Evolutionary conservation across 306 rosid genomes (phyloP), one percentile per base, ranked within the genome.

Genomic region (Dalbergia oliveri): DNA sequence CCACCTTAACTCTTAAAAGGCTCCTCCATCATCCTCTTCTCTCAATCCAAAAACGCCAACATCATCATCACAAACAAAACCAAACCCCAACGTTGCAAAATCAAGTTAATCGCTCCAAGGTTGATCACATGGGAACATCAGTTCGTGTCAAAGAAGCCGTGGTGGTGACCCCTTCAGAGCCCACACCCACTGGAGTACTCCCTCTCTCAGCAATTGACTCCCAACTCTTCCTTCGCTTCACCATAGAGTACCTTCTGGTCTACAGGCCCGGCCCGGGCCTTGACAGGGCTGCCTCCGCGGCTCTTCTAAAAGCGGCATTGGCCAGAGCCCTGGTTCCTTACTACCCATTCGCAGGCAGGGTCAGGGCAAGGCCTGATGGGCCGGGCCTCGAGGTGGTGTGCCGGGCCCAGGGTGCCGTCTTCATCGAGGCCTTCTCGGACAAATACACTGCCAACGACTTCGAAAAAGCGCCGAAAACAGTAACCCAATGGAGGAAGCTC

Each of bases 181-280:
- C 93, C 68, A 90, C 92, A 47, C 97, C 97, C 5, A 4, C 53
- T n/a, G 67, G 78, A 54, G 77, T 87, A 6, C 90, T 94, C 33
- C 1, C 78, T 3, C 97, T 94, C 54, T 94, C 98, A 0, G 76
- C 97, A 21, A 31, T 94, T 4, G 98, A 94, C 54, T 94, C 97
- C 1, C 98, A 94, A 57, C 97, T 87, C 83, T 94, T 94, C 79
- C 92, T 94, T 26, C 97, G 97, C 26, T 94, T 94, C 88, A 89
- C 92, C 6, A 86, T 92, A 1, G 98, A 94, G 74, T 94, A 92
- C 72, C 95, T 94, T 64, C 15, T 92, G 0, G 31, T 92, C 11
- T 94, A 88, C 86, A 61, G n/a, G 33, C 85, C 90, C 23, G 13
- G 26, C 8, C 82, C 87, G 5, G 72, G 57, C 53, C 35, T 72